A percentile compares a stretch with the other conserved stretches of the same genome.
Conservation (phyloP, 129 eudicot species). For the Flaveria ramosissima region DNA sequence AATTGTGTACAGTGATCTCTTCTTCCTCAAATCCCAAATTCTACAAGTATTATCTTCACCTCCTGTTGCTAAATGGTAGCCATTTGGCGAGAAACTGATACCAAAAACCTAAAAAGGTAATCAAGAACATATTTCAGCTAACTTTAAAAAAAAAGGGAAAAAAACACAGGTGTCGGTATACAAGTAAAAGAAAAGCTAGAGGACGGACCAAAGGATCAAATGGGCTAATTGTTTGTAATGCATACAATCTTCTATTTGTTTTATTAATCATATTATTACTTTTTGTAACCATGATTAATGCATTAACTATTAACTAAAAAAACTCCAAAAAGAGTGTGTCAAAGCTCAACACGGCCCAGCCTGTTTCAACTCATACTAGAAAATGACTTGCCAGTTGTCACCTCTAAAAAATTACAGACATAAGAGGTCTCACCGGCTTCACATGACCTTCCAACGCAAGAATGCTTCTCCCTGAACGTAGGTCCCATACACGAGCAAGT, state of each 20-base stretch:
- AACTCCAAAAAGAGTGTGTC: background rate
- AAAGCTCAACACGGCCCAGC: background rate
- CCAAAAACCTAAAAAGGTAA: conserved; percentile 59
- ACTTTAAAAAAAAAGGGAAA: background rate
- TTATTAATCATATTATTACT: background rate
- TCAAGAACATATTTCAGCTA: conserved; percentile 4
- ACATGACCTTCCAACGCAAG: conserved; percentile 98
- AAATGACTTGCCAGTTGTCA: background rate
- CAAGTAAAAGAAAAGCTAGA: background rate
- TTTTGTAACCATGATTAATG: background rate
- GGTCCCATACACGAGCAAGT: conserved; percentile 98
- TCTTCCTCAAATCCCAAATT: conserved; percentile 95
- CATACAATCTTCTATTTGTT: background rate
- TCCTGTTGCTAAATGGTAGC: conserved; percentile 93
- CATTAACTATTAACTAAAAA: background rate
- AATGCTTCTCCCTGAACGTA: conserved; percentile 88
- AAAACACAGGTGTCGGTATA: background rate
- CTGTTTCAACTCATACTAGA: background rate
- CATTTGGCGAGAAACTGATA: conserved; percentile 88
- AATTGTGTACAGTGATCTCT: conserved; percentile 74
- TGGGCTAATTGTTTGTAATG: background rate
- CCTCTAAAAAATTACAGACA: background rate
- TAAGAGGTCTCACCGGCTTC: conserved; percentile 63
- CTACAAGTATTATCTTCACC: conserved; percentile 97
- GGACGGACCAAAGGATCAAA: background rate